Percentiles rank a stretch among this genome's conserved stretches.
phyloP scores from a whole-genome alignment of 176 grass and related monocot species.

The Carex myosuroides region DNA sequence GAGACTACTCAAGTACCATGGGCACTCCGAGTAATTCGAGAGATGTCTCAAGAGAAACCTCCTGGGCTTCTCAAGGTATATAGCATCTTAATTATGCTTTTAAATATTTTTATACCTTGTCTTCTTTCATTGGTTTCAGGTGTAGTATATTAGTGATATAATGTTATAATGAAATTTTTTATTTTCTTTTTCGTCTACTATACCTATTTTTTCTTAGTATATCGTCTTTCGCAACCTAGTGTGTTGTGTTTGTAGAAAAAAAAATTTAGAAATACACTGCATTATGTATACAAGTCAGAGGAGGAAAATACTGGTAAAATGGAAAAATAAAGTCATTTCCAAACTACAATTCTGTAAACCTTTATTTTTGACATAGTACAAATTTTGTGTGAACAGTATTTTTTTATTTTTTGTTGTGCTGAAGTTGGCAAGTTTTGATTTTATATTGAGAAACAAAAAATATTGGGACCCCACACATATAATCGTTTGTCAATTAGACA shows the following conservation, averaged over 20 bases:
- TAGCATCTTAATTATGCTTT: not conserved
- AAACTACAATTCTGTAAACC: not conserved
- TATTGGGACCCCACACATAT: not conserved
- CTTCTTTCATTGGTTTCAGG: not conserved
- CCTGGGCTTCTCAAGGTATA: constrained; percentile 58
- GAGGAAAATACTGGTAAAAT: not conserved
- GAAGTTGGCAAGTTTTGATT: not conserved
- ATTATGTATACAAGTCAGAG: not conserved
- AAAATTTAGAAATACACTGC: not conserved
- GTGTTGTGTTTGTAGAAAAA: not conserved
- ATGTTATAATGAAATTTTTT: not conserved
- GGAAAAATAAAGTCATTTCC: not conserved
- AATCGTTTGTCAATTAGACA: not conserved
- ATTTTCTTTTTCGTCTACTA: not conserved
- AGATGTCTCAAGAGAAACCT: constrained; percentile 31
- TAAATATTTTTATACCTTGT: not conserved
- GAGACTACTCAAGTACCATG: constrained; percentile 15
- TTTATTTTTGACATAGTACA: not conserved
- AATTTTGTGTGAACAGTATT: not conserved
- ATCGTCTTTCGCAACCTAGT: not conserved
- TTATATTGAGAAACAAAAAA: not conserved
- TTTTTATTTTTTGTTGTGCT: not conserved
- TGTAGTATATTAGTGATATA: not conserved
- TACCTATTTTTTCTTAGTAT: not conserved
- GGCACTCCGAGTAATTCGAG: constrained; percentile 30